Base-by-base conservation (phyloP, 78 protist genomes). In the Guillardia theta region DNA sequence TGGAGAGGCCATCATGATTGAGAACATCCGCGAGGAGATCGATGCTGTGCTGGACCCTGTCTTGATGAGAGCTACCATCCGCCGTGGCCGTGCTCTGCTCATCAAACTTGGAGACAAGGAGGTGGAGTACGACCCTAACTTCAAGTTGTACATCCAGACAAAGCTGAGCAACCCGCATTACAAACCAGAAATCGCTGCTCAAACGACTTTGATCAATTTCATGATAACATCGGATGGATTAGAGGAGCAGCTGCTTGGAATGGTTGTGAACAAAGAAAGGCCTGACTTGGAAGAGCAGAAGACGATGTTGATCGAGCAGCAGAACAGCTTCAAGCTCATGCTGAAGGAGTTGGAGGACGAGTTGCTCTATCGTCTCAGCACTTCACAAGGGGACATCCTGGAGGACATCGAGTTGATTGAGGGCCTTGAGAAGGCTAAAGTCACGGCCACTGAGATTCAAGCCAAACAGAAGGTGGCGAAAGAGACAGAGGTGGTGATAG, bases 211-310 rank as follows among this genome's bases (percentile, higher is more conserved):
- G 64, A 83, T 97, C 95, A 98, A 98, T 96, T 98, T 97, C 95
- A 97, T 94, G 36, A 97, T 97, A 64, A 97, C 99, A 10, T 94
- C 58, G 43, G 96, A 93, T 12, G 98, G 98, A 3, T 96, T 97
- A 36, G 99, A 97, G 93, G 99, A 98, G 88, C 99, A 98, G 95
- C 96, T 98, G 39, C 96, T 98, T 0, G 98, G 97, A 1, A 39
- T 78, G 27, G 98, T 98, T 48, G 98, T 98, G 37, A 94, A 96
- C 37, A 41, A 95, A 43, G 99, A 98, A 93, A 88, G 95, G 4
- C 98, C 98, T 0, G 98, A 98, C 43, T 93, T 98, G 22, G 98
- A 97, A 94, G 93, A 88, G 46, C 36, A 33, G 50, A 45, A 93
- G 50, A 70, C 88, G 24, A 87, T 30, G 41, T 96, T 98, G 30